Percentiles rank a stretch among this genome's conserved stretches.
These are phyloP conservation scores for Trichoderma asperelloides DNA, from an alignment of 495 filamentous ascomycete genomes.

Conservation along the genomic window DNA sequence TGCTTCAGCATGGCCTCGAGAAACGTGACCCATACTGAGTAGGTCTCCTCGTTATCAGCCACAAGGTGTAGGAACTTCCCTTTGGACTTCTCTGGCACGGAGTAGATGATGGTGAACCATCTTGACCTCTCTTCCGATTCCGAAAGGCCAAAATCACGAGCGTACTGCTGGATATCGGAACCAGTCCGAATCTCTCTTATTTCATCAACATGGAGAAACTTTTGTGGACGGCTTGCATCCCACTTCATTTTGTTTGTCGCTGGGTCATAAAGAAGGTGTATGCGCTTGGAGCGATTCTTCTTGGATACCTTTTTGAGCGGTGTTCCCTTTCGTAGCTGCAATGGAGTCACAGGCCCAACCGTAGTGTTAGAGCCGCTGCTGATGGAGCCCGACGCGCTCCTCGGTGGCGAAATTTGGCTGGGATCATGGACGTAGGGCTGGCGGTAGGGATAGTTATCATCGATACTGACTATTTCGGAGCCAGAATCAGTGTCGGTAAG, in stretches of 20 bases:
- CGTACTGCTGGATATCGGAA: constrained; percentile 78
- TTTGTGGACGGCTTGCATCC: constrained; percentile 69
- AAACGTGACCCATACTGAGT: constrained; percentile 71
- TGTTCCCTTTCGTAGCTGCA: constrained; percentile 65
- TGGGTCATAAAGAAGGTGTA: constrained; percentile 69
- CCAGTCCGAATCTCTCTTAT: constrained; percentile 83
- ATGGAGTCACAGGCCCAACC: constrained; percentile 61
- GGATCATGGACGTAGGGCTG: not conserved
- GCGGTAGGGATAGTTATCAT: constrained; percentile 24
- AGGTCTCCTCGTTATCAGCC: constrained; percentile 56
- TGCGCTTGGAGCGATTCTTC: constrained; percentile 60
- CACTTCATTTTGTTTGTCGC: constrained; percentile 79
- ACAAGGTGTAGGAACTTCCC: constrained; percentile 77
- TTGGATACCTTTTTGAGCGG: constrained; percentile 71
- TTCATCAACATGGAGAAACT: constrained; percentile 87
- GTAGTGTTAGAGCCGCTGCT: constrained; percentile 18
- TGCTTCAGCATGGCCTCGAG: constrained; percentile 72
- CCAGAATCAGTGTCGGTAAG: constrained; percentile 63
- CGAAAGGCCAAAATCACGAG: constrained; percentile 66
- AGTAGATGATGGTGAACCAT: constrained; percentile 87
- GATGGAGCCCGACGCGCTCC: constrained; percentile 29
- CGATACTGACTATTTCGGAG: constrained; percentile 23
- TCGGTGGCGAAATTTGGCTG: constrained; percentile 20
- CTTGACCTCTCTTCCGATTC: constrained; percentile 51
- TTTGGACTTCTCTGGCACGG: constrained; percentile 56